Evolutionary conservation across 163 green algal genomes (phyloP).

Genomic region (Chlamydomonas reinhardtii): DNA sequence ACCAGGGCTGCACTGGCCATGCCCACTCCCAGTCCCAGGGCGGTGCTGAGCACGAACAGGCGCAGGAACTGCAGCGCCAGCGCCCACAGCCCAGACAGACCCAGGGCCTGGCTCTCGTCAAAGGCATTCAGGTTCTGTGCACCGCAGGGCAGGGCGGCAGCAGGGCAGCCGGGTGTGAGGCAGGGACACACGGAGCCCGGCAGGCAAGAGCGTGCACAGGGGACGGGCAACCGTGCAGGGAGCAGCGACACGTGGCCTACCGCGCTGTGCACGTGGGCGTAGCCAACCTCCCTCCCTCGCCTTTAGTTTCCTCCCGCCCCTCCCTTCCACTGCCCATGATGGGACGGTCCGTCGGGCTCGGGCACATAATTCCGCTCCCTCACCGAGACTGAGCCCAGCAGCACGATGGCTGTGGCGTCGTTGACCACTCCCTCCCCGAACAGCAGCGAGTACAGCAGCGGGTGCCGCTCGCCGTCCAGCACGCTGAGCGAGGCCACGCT

Average conservation of each 20-base stretch:
- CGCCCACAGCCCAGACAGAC: background rate
- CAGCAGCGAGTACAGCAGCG: conserved; percentile 58
- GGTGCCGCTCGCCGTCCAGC: conserved; percentile 29
- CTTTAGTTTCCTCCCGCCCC: too few relatives aligned
- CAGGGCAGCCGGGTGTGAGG: too few relatives aligned
- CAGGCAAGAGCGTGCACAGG: too few relatives aligned
- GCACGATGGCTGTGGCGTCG: conserved; percentile 66
- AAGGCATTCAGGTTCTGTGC: conserved; percentile 6
- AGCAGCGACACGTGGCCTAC: too few relatives aligned
- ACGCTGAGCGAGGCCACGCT: conserved; percentile 78
- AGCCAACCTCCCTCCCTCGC: too few relatives aligned
- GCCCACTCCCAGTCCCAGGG: conserved; percentile 48
- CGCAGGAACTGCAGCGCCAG: background rate
- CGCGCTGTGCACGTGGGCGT: too few relatives aligned
- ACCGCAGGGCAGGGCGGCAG: too few relatives aligned
- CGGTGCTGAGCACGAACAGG: conserved; percentile 42
- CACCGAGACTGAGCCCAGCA: conserved; percentile 49
- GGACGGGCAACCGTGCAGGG: too few relatives aligned
- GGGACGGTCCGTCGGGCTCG: too few relatives aligned
- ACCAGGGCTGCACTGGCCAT: conserved; percentile 50
- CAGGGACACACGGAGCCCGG: too few relatives aligned
- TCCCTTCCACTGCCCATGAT: too few relatives aligned
- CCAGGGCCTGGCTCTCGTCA: background rate
- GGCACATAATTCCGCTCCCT: too few relatives aligned
- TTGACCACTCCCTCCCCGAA: conserved; percentile 69